Conservation (phyloP, 2,329 filamentous ascomycete genomes). For the Onygena corvina region DNA sequence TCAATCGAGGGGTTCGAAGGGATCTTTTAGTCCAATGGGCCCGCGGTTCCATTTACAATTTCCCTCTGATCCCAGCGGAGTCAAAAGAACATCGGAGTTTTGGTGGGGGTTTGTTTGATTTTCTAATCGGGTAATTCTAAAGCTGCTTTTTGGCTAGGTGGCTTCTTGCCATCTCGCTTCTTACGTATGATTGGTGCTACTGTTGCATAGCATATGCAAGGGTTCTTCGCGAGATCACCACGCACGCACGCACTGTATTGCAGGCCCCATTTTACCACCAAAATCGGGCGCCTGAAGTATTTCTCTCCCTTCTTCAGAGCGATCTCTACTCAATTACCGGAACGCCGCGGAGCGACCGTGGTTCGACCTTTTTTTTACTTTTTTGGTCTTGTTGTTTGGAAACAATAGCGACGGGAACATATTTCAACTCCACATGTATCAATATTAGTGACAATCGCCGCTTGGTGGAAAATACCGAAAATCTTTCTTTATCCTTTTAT, state of each 20-base stretch:
- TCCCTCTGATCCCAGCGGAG: background rate
- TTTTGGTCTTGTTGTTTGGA: background rate
- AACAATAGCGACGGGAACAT: background rate
- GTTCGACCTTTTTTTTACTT: background rate
- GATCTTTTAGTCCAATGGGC: background rate
- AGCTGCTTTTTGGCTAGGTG: background rate
- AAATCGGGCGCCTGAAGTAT: too few relatives aligned
- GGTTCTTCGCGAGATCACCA: too few relatives aligned
- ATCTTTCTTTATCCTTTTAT: background rate
- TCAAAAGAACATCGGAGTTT: background rate
- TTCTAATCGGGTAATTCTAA: background rate
- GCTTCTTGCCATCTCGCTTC: too few relatives aligned
- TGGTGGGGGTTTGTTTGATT: background rate
- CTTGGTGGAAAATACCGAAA: background rate
- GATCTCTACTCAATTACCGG: constrained; percentile 3
- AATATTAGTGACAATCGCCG: background rate
- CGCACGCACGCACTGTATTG: too few relatives aligned
- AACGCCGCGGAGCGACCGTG: background rate
- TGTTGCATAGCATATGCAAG: too few relatives aligned
- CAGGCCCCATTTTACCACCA: too few relatives aligned
- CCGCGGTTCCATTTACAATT: background rate
- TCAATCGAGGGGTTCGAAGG: background rate
- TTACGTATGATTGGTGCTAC: background rate
- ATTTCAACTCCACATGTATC: background rate
- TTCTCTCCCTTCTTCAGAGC: background rate